phyloP scores from a whole-genome alignment of 441 rosid species.

The Bocquillonia castaneifolia region DNA sequence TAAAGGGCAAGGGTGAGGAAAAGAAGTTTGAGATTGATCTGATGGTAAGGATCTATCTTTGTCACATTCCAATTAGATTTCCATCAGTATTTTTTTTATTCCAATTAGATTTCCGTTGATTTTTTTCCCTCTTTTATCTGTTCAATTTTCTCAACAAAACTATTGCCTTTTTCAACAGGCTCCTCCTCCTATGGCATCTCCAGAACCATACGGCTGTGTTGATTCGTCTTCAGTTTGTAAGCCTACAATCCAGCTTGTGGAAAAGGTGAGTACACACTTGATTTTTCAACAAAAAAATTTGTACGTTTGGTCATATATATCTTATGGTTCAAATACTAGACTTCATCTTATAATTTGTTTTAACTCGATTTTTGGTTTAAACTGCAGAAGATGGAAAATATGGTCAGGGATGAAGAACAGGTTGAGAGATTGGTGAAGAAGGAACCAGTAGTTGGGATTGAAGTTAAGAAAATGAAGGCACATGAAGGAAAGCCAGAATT shows the following conservation, averaged over 20 bases:
- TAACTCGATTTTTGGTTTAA: neutral
- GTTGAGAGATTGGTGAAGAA: conserved; percentile 23
- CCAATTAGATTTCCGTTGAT: too few species aligned
- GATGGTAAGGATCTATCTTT: conserved; percentile 51
- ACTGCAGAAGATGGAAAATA: conserved; percentile 46
- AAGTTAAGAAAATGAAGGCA: conserved; percentile 34
- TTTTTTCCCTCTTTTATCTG: too few species aligned
- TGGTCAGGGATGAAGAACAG: conserved; percentile 28
- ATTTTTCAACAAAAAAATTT: neutral
- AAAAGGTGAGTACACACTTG: conserved; percentile 42
- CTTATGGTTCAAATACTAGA: neutral
- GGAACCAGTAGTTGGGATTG: conserved; percentile 29
- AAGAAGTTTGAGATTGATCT: conserved; percentile 77
- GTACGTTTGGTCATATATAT: neutral
- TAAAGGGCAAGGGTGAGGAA: conserved; percentile 39
- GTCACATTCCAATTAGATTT: conserved; percentile 20
- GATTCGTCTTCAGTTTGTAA: conserved; percentile 47
- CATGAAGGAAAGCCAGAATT: conserved; percentile 35
- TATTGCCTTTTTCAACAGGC: conserved; percentile 41
- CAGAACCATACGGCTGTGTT: conserved; percentile 49
- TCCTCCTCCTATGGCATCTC: conserved; percentile 58
- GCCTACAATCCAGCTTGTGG: conserved; percentile 37
- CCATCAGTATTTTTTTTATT: too few species aligned
- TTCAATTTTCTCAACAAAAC: conserved; percentile 7
- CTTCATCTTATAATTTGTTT: neutral